Percentiles rank a stretch among this genome's conserved stretches.
phyloP scores from a whole-genome alignment of 73 alveolate genomes.

The Blepharisma japonicum region DNA sequence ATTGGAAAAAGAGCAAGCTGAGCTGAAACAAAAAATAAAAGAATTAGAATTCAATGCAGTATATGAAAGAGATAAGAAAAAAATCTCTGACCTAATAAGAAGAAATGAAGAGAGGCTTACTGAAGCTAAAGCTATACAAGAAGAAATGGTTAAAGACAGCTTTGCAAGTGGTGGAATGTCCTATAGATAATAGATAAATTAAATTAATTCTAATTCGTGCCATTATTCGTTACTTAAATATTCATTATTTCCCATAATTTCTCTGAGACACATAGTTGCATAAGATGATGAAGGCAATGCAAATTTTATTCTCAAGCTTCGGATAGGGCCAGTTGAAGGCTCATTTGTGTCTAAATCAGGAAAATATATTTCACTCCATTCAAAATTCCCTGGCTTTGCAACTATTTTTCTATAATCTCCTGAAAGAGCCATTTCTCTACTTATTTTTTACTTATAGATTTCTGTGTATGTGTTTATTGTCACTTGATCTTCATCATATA shows the following conservation, averaged over 20 bases:
- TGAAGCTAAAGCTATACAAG: constrained; percentile 22
- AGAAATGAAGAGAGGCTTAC: constrained; percentile 23
- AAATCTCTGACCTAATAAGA: not conserved
- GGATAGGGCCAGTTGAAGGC: constrained; percentile 34
- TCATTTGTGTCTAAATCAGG: constrained; percentile 70
- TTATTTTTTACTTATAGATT: constrained; percentile 58
- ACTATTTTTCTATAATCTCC: constrained; percentile 94
- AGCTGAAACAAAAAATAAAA: not conserved
- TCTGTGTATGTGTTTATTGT: constrained; percentile 46
- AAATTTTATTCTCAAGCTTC: constrained; percentile 72
- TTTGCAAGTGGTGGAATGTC: no score
- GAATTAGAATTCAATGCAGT: not conserved
- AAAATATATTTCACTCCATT: constrained; percentile 73
- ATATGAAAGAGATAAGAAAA: not conserved
- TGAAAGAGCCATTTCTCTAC: constrained; percentile 66
- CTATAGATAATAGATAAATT: no score
- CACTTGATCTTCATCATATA: constrained; percentile 82
- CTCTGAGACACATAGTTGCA: constrained; percentile 99
- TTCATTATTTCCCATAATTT: constrained; percentile 57
- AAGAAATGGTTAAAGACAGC: not conserved
- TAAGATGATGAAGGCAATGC: constrained; percentile 87
- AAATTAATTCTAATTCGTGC: no score
- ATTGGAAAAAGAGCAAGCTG: constrained; percentile 25
- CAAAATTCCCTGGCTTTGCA: constrained; percentile 73
- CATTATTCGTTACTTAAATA: no score